Evolutionary conservation across 768 basidiomycete species (phyloP), one percentile per base, ranked within the genome.

Genomic region (Neoboletus subvelutipes): DNA sequence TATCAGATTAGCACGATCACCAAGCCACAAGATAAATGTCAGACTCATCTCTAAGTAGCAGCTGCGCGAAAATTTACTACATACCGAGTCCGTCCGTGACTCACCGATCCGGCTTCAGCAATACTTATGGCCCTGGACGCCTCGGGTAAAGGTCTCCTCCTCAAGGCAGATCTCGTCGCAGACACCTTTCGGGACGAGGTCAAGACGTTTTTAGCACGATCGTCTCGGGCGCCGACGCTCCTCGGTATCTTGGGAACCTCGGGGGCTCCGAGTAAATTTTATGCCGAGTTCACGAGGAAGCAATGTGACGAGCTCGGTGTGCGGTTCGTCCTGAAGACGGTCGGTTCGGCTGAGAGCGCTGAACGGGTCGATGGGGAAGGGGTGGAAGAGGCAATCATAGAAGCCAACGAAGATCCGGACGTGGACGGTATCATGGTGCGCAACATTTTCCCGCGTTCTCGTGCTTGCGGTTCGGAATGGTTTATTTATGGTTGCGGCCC

Each of bases 351-450:
- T 4, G 78, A 80, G 69, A 61, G 71, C 68, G 22, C 62, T 55
- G 76, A 75, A 24, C 55, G 55, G 17, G 83, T 78, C 0, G 89
- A 91, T 45, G 92, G 92, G 1, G 92, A 94, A 31, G 94, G 92
- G 12, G 94, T 94, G 9, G 97, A 99, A 71, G 92, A 96, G 71
- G 95, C 91, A 8, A 96, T 98, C 63, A 87, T 98, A 33, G 91
- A 94, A 66, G 94, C 95, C 9, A 99, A 99, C 67, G 89, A 90
- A 59, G 94, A 98, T 67, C 76, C 77, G 15, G 78, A 77, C 54
- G 84, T 96, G 11, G 85, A 96, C 73, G 96, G 96, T 10, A 94
- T 99, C 67, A 97, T 98, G 95, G 97, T 95, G 62, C 58, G 83
- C 64, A 29, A 34, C 17, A 24, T 54, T 98, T 51, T 56, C 52